Percentiles rank a stretch among this genome's conserved stretches.
Evolutionary conservation across 2,329 filamentous ascomycete species (phyloP).

Genomic region (Cytospora chrysosperma): DNA sequence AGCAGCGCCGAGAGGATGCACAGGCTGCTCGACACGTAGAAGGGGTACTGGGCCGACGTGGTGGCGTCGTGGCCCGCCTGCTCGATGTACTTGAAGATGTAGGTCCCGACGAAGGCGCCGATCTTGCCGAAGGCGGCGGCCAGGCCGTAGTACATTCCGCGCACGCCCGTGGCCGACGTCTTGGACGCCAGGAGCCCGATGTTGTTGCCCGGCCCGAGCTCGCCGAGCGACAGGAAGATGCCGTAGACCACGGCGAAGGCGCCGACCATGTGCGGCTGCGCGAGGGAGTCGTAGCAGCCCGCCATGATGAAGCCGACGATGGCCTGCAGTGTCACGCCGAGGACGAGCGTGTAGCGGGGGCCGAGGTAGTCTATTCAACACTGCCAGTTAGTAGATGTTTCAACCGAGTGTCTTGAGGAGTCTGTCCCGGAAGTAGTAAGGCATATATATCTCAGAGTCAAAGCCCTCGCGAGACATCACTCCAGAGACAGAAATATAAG

Average conservation of each 20-base stretch:
- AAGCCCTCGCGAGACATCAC: too few species aligned
- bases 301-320: conserved; percentile 88
- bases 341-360: conserved; percentile 69
- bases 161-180: conserved; percentile 83
- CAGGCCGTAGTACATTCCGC: conserved; percentile 73
- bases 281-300: conserved; percentile 70
- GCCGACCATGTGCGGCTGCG: conserved; percentile 63
- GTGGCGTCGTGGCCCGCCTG: conserved; percentile 55
- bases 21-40: conserved; percentile 77
- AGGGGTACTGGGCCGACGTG: conserved; percentile 76
- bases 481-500: too few species aligned
- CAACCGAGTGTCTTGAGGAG: too few species aligned
- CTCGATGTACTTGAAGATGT: conserved; percentile 74
- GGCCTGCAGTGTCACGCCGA: conserved; percentile 71
- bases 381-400: too few species aligned
- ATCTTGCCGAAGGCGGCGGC: conserved; percentile 74
- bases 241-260: conserved; percentile 79
- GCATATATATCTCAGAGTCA: too few species aligned
- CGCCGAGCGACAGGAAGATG: conserved; percentile 74
- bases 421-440: too few species aligned
- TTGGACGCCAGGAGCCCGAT: conserved; percentile 86
- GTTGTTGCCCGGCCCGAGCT: conserved; percentile 86
- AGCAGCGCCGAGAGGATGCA: conserved; percentile 73
- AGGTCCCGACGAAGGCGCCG: conserved; percentile 82
- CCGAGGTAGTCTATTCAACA: conserved; percentile 84